Base-by-base conservation (phyloP, 805 yeast genomes). In the Grigorovia humatica region DNA sequence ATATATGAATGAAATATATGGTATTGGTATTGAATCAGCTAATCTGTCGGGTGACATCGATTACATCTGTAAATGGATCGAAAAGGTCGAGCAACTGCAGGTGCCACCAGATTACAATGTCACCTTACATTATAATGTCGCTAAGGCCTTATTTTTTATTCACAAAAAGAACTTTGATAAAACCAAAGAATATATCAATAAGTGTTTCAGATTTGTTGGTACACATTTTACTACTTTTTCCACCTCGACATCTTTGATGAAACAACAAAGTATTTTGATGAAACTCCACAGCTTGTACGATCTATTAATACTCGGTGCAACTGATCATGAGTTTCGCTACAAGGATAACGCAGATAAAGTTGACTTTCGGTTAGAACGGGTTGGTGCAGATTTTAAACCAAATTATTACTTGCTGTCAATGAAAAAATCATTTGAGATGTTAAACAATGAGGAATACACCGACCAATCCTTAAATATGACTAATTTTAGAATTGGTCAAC, bases 11-110 rank as follows among this genome's bases (percentile, higher is more conserved):
- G 84, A 79, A 2, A 82, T 87, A 83, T 68, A 82, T 2, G 69
- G 76, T 52, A 75, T 83, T 46, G 97, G 90, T 0, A 67, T 88
- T 2, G 86, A 85, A 53, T 84, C 96, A 0, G 79, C 96, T 0
- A 79, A 88, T 59, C 73, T 80, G 23, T 73, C 81, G 1, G 88
- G 89, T 0, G 78, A 80, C 43, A 57, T 76, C 42, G 62, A 64
- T 0, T 73, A 74, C 12, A 64, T 89, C 1, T 62, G 64, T 9
- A 70, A 73, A 45, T 89, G 96, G 96, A 66, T 81, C 1, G 60
- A 69, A 17, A 66, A 74, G 13, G 69, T 85, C 4, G 82, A 81
- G 49, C 57, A 68, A n/a, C 47, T 69, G 9, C 61, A 58, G 23
- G 71, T 68, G 20, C 52, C 72, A 43, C 74, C 78, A 4, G 84